Base-by-base conservation (phyloP, 331 rosid genomes). In the Telfairia occidentalis region DNA sequence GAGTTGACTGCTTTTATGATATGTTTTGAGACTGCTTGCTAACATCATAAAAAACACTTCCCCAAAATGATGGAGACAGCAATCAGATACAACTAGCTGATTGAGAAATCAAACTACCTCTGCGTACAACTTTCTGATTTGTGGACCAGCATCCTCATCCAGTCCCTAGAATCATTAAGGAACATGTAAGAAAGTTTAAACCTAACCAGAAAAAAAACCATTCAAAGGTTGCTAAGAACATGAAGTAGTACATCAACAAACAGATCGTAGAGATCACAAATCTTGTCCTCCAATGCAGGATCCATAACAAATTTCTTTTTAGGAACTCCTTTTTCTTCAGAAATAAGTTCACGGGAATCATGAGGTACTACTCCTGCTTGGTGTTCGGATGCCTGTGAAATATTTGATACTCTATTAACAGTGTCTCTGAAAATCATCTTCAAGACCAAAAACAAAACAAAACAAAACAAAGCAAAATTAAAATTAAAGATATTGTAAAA, bases 181-280 rank as follows among this genome's bases (percentile, higher is more conserved):
- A 71, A 80, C 38, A 52, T 28, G 30, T 71, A 10, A 74, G 72
- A 79, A 86, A 42, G 79, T 61, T 72, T 73, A 45, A 43, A 76
- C 42, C 54, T 46, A 28, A 70, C 29, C 26, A n/a, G 13, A 54
- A 76, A 64, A 12, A 79, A 81, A 60, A 60, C 61, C 42, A 40
- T 40, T 58, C 29, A 60, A 54, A 59, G n/a, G 65, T 53, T 34
- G 40, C 69, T 46, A 2, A 5, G 76, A 73, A 81, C 75, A 76
- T 59, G 79, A 73, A 79, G 78, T 57, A 70, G 65, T 90, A 95
- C 99, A 82, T 95, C 99, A 81, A 87, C 97, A 84, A 86, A 95
- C 84, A 92, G 92, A 84, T 95, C 97, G 77, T 95, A 95, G 76
- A 95, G 97, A 80, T 95, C 99, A 92, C 99, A 95, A 82, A 95